Evolutionary conservation across 1,284 basidiomycete species (phyloP).

Genomic region (Cryptococcus sp.): DNA sequence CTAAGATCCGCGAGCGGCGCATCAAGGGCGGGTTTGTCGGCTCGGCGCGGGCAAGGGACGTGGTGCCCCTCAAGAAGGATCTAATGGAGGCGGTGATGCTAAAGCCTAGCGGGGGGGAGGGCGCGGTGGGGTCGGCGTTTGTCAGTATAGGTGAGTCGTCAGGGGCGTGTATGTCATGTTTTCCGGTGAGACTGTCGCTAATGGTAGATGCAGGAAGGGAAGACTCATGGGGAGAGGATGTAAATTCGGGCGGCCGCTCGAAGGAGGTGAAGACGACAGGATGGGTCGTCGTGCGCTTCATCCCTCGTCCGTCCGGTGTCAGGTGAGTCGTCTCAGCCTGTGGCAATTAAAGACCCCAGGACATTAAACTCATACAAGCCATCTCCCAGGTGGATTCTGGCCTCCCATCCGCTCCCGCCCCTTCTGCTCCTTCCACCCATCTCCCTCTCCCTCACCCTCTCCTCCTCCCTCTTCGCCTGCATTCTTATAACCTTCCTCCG

Average conservation of each 20-base stretch:
- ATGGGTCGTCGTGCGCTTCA: slow-evolving; percentile 48
- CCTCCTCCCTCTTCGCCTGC: slow-evolving; percentile 41
- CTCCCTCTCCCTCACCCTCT: slow-evolving; percentile 40
- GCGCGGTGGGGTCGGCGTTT: slow-evolving; percentile 36
- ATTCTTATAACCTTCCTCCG: slow-evolving; percentile 37
- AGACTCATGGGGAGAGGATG: slow-evolving; percentile 29
- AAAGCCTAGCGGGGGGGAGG: slow-evolving; percentile 28
- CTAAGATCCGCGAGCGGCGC: slow-evolving; percentile 27
- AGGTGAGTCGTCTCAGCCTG: slow-evolving; percentile 22
- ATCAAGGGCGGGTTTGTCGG: slow-evolving; percentile 26
- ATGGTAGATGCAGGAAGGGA: slow-evolving; percentile 32
- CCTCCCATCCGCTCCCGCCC: slow-evolving; percentile 42
- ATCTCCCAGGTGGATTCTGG: slow-evolving; percentile 35
- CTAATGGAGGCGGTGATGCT: slow-evolving; percentile 42
- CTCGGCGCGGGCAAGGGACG: slow-evolving; percentile 33
- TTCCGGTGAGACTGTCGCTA: neutral
- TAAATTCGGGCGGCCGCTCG: slow-evolving; percentile 12
- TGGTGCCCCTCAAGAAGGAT: slow-evolving; percentile 42
- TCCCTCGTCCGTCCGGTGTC: slow-evolving; percentile 45
- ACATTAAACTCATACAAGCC: neutral
- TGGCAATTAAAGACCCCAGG: neutral
- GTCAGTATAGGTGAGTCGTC: slow-evolving; percentile 41
- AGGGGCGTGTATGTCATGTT: neutral
- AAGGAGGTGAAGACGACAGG: slow-evolving; percentile 48
- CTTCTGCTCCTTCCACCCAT: slow-evolving; percentile 44